phyloP scores from a whole-genome alignment of 1,284 basidiomycete genomes.

The Pterulicium gracile region DNA sequence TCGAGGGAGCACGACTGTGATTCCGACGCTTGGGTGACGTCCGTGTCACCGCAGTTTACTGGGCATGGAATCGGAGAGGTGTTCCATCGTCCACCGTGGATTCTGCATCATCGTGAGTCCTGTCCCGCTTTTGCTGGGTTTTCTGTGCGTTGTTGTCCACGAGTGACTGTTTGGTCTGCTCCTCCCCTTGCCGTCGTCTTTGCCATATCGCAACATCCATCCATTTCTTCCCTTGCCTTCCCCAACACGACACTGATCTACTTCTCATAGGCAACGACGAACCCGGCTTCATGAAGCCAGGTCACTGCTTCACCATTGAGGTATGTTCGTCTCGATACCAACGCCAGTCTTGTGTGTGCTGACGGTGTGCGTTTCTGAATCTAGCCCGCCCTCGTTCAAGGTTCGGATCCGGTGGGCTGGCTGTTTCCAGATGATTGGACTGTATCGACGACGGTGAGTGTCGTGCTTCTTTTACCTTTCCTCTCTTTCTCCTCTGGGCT shows the following conservation, averaged over 20 bases:
- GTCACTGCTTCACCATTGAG: slow-evolving; percentile 87
- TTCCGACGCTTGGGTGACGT: slow-evolving; percentile 23
- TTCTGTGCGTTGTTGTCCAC: too few species aligned
- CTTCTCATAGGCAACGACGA: slow-evolving; percentile 58
- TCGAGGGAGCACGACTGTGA: slow-evolving; percentile 17
- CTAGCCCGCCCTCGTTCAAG: slow-evolving; percentile 72
- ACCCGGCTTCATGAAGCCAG: slow-evolving; percentile 67
- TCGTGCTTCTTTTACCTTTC: too few species aligned
- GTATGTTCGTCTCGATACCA: slow-evolving; percentile 22
- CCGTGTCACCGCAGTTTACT: slow-evolving; percentile 65
- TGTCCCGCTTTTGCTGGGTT: too few species aligned
- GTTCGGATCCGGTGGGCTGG: slow-evolving; percentile 51
- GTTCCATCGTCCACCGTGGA: slow-evolving; percentile 83
- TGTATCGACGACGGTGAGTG: slow-evolving; percentile 62
- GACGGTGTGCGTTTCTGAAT: neutral
- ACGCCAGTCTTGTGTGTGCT: neutral
- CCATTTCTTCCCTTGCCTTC: neutral
- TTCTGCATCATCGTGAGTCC: slow-evolving; percentile 47
- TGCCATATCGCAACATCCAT: too few species aligned
- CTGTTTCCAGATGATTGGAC: slow-evolving; percentile 89
- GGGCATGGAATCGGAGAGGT: slow-evolving; percentile 82
- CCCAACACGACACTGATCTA: neutral
- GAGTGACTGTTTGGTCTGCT: slow-evolving; percentile 4
- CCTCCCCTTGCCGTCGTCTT: slow-evolving; percentile 3
- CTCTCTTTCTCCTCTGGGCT: too few species aligned